A percentile compares a stretch with the other conserved stretches of the same genome.
These are phyloP conservation scores for Colletotrichum sp. DNA, from an alignment of 2,329 filamentous ascomycete species.

Conservation along the genomic window DNA sequence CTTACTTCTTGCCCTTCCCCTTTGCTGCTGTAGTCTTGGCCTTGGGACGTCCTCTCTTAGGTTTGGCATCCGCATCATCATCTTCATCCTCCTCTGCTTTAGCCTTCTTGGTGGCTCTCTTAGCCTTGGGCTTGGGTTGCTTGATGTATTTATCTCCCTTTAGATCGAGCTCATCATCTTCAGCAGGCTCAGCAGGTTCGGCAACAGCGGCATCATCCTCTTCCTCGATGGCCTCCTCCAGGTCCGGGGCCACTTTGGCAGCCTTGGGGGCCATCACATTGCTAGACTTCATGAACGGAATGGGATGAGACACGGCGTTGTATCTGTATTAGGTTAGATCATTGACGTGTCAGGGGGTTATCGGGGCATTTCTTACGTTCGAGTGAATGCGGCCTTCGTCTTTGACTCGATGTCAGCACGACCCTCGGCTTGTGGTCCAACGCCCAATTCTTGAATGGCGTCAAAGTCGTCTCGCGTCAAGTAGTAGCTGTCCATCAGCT, in stretches of 20 bases:
- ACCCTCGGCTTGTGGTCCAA: constrained; percentile 82
- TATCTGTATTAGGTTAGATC: constrained; percentile 59
- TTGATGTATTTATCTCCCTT: constrained; percentile 98
- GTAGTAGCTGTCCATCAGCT: constrained; percentile 97
- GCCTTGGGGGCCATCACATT: constrained; percentile 75
- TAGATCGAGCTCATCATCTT: constrained; percentile 80
- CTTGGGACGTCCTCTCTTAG: constrained; percentile 52
- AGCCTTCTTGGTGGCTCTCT: constrained; percentile 38
- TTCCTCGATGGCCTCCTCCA: constrained; percentile 95
- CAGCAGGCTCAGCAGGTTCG: constrained; percentile 64
- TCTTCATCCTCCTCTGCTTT: constrained; percentile 54
- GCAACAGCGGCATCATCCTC: constrained; percentile 76
- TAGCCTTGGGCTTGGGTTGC: constrained; percentile 74
- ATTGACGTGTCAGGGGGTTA: neutral
- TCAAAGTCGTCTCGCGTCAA: constrained; percentile 95
- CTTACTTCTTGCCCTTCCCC: constrained; percentile 50
- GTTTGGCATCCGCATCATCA: constrained; percentile 56
- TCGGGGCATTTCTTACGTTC: constrained; percentile 64
- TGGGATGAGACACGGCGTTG: constrained; percentile 82
- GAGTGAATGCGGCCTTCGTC: constrained; percentile 88
- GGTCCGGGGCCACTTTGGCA: constrained; percentile 80
- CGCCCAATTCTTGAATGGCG: constrained; percentile 85
- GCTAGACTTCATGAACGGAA: constrained; percentile 96
- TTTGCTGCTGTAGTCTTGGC: constrained; percentile 44
- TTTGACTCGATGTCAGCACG: constrained; percentile 79